Percentiles rank a stretch among this genome's conserved stretches.
Evolutionary conservation across 2,329 filamentous ascomycete genomes (phyloP).

Genomic region (Reticulascus tulasneorum): DNA sequence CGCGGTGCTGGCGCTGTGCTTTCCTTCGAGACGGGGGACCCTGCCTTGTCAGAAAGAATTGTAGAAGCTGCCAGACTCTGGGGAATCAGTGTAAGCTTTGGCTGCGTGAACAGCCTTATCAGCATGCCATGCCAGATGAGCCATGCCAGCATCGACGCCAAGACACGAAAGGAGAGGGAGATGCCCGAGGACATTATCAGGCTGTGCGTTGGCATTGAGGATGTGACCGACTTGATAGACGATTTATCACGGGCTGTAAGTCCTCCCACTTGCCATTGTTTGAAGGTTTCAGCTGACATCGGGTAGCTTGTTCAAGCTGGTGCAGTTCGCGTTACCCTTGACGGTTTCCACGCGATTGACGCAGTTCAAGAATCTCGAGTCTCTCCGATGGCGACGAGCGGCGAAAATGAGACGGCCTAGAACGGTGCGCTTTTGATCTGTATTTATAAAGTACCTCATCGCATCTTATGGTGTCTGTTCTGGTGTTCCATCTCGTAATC

Average conservation of each 20-base stretch:
- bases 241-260: constrained; percentile 87
- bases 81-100: constrained; percentile 96
- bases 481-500: too few relatives aligned
- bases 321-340: constrained; percentile 79
- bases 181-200: constrained; percentile 97
- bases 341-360: constrained; percentile 68
- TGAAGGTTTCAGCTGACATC: constrained; percentile 17
- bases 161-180: constrained; percentile 81
- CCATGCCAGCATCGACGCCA: constrained; percentile 95
- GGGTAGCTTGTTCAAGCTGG: constrained; percentile 86
- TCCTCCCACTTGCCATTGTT: constrained; percentile 19
- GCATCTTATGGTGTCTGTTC: too few relatives aligned
- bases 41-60: constrained; percentile 80
- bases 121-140: constrained; percentile 99
- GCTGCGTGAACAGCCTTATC: constrained; percentile 96
- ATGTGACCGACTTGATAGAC: constrained; percentile 85
- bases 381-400: neutral
- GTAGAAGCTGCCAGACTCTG: constrained; percentile 89
- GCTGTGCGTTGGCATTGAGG: constrained; percentile 94
- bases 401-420: too few relatives aligned
- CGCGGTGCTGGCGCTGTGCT: constrained; percentile 91
- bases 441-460: too few relatives aligned
- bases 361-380: neutral
- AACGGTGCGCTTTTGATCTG: too few relatives aligned
- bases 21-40: constrained; percentile 91